phyloP scores from a whole-genome alignment of 495 filamentous ascomycete species.

The Beverwykella pulmonaria region DNA sequence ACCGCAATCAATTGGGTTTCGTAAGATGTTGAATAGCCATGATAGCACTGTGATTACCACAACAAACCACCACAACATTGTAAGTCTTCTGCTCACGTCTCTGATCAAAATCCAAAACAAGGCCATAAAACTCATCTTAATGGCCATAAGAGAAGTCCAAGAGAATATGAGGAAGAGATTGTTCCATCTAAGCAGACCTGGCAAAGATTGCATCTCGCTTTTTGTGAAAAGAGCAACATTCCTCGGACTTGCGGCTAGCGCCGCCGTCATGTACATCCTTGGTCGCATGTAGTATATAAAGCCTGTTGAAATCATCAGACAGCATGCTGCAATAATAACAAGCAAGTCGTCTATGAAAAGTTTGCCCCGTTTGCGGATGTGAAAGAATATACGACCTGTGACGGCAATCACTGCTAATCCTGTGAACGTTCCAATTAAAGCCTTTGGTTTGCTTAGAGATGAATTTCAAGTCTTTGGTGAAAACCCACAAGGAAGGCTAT shows the following conservation, averaged over 20 bases:
- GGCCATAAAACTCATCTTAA: constrained; percentile 4
- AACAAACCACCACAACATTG: constrained; percentile 1
- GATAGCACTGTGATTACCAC: not conserved
- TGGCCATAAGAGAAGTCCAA: not conserved
- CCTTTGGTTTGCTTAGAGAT: not conserved
- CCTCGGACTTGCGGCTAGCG: not conserved
- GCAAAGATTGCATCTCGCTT: not conserved
- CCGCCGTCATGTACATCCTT: not conserved
- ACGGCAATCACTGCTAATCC: not conserved
- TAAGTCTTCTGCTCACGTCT: not conserved
- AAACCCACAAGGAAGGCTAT: not conserved
- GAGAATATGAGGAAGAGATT: constrained; percentile 1
- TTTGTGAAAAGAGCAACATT: not conserved
- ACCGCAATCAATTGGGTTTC: constrained; percentile 1
- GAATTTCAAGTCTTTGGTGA: not conserved
- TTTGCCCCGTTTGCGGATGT: not conserved
- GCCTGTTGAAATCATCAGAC: not conserved
- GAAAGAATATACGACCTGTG: not conserved
- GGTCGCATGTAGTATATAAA: not conserved
- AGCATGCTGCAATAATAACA: not conserved
- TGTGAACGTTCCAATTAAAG: constrained; percentile 1
- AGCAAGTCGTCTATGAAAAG: constrained; percentile 3
- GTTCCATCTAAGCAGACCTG: not conserved
- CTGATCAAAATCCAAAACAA: constrained; percentile 3
- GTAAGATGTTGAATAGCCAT: constrained; percentile 3